A percentile compares a stretch with the other conserved stretches of the same genome.
phyloP scores from a whole-genome alignment of 2,329 filamentous ascomycete species.

The Penicillium italicum region DNA sequence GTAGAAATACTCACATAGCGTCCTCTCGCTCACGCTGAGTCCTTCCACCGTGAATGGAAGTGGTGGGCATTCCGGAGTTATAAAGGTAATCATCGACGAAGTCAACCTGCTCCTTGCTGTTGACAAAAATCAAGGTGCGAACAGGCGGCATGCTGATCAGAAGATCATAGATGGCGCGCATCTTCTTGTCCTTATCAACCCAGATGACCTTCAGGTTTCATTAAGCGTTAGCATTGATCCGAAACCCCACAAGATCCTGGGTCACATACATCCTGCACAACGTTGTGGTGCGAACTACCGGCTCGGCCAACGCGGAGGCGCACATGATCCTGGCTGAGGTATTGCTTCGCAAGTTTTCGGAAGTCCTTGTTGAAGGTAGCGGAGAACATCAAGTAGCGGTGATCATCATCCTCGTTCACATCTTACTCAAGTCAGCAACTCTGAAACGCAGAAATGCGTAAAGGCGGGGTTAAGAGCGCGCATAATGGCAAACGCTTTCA shows the following conservation, averaged over 20 bases:
- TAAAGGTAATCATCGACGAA: conserved; percentile 83
- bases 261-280: conserved; percentile 61
- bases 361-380: conserved; percentile 85
- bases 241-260: background rate
- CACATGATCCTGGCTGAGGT: conserved; percentile 69
- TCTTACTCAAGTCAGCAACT: conserved; percentile 42
- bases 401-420: conserved; percentile 70
- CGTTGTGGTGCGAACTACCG: conserved; percentile 77
- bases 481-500: background rate
- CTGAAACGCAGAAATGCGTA: background rate
- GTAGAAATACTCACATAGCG: conserved; percentile 59
- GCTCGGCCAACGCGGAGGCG: conserved; percentile 83
- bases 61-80: conserved; percentile 73
- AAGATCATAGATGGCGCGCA: conserved; percentile 66
- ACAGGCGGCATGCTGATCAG: conserved; percentile 66
- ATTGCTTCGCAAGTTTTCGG: conserved; percentile 71
- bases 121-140: conserved; percentile 87
- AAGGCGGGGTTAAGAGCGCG: background rate
- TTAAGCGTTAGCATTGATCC: background rate
- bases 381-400: conserved; percentile 78
- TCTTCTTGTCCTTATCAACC: conserved; percentile 65
- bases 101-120: conserved; percentile 73
- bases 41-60: conserved; percentile 82
- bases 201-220: conserved; percentile 53
- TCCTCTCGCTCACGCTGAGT: conserved; percentile 91